Conservation (phyloP, 495 filamentous ascomycete species). For the Penicillium odoratum region DNA sequence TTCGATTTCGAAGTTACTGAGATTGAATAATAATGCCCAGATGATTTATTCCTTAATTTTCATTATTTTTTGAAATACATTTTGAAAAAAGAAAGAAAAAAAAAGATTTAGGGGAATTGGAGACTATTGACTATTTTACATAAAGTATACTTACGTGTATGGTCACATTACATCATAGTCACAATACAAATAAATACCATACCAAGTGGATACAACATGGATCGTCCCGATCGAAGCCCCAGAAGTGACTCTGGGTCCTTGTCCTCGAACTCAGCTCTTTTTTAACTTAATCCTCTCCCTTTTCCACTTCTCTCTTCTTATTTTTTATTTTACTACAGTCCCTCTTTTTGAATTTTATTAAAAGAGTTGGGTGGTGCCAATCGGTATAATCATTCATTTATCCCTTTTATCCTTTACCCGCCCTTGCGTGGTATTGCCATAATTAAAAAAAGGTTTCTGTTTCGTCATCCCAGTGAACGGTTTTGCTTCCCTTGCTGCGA, state of each 20-base stretch:
- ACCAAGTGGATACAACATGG: slow-evolving; percentile 23
- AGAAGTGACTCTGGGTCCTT: slow-evolving; percentile 25
- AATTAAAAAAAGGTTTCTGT: not conserved
- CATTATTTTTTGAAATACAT: not conserved
- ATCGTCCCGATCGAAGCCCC: slow-evolving; percentile 36
- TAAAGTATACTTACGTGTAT: slow-evolving; percentile 5
- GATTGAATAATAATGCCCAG: too few relatives aligned
- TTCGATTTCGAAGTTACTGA: too few relatives aligned
- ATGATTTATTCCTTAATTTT: too few relatives aligned
- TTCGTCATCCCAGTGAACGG: slow-evolving; percentile 15
- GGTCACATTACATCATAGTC: slow-evolving; percentile 18
- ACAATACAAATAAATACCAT: slow-evolving; percentile 11
- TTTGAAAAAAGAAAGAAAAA: too few relatives aligned
- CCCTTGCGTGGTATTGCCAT: slow-evolving; percentile 35
- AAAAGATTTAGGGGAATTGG: too few relatives aligned
- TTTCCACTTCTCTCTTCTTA: slow-evolving; percentile 15
- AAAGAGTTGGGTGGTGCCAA: slow-evolving; percentile 18
- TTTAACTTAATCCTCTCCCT: slow-evolving; percentile 20
- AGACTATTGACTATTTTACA: slow-evolving; percentile 4
- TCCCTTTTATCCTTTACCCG: slow-evolving; percentile 20
- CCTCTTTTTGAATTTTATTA: slow-evolving; percentile 17
- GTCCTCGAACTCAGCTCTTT: slow-evolving; percentile 19
- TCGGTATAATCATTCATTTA: slow-evolving; percentile 33
- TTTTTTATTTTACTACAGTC: slow-evolving; percentile 6
- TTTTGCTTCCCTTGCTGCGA: slow-evolving; percentile 34